phyloP scores from a whole-genome alignment of 176 grass and related monocot genomes.

The Chloris gayana region DNA sequence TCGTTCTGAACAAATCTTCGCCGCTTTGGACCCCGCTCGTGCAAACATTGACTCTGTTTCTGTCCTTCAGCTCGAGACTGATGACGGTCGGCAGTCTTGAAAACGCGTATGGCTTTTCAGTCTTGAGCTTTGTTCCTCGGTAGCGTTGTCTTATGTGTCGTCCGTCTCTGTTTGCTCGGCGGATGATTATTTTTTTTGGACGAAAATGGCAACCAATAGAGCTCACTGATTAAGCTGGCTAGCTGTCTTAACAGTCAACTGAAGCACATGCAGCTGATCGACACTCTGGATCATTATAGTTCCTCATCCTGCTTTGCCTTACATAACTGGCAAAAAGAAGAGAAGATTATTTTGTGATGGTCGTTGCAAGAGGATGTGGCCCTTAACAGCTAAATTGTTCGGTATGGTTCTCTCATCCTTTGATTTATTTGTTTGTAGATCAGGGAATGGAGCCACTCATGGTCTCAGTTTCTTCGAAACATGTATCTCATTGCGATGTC shows the following conservation, averaged over 20 bases:
- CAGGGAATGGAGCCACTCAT: background rate
- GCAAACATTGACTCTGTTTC: background rate
- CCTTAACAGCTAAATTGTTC: background rate
- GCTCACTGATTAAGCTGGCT: background rate
- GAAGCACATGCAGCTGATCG: background rate
- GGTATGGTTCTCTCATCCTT: background rate
- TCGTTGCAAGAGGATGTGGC: background rate
- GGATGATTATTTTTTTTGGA: background rate
- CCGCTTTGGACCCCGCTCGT: constrained; percentile 8
- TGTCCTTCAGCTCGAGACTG: constrained; percentile 15
- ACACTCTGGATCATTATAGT: background rate
- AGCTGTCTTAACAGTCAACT: background rate
- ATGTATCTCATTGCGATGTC: background rate
- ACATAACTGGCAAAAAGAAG: background rate
- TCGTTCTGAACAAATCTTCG: constrained; percentile 22
- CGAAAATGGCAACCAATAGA: background rate
- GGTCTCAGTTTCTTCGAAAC: constrained; percentile 1
- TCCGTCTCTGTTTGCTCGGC: background rate
- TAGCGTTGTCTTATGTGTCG: background rate
- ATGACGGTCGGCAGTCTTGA: background rate
- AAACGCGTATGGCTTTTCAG: constrained; percentile 34
- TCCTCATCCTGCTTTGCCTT: background rate
- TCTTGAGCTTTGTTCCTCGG: constrained; percentile 5
- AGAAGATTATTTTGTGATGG: background rate
- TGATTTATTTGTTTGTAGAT: background rate